Percentiles rank a stretch among this genome's conserved stretches.
Evolutionary conservation across 345 rosid species (phyloP).

Genomic region (Hevea brasiliensis): DNA sequence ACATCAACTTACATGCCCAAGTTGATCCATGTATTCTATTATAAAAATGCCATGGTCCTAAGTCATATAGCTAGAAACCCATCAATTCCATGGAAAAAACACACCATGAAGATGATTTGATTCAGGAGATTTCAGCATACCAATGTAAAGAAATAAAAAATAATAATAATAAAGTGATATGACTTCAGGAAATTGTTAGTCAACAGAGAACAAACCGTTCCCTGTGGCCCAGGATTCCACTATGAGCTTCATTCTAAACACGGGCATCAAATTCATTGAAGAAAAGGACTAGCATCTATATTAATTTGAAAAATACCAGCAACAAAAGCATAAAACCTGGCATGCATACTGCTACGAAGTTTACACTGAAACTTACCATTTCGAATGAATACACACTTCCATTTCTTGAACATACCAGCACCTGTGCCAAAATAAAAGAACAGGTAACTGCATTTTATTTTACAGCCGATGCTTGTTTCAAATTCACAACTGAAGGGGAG

Average conservation of each 20-base stretch:
- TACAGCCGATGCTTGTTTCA: background rate
- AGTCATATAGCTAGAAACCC: background rate
- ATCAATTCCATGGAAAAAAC: background rate
- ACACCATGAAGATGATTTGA: background rate
- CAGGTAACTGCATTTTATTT: background rate
- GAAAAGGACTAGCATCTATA: background rate
- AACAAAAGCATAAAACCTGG: background rate
- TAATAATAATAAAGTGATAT: too few species aligned
- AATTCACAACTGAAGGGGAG: background rate
- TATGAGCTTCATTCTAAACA: background rate
- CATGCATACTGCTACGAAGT: background rate
- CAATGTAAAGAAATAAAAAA: background rate
- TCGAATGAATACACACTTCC: constrained; percentile 77
- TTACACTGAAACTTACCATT: constrained; percentile 40
- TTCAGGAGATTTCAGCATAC: background rate
- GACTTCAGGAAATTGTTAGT: background rate
- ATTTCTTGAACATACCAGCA: constrained; percentile 78
- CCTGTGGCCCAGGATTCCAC: too few species aligned
- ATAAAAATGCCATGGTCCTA: background rate
- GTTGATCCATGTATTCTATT: background rate
- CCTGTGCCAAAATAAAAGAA: constrained; percentile 41
- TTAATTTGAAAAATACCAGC: background rate
- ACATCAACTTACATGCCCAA: background rate
- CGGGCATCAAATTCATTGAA: background rate
- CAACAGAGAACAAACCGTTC: background rate